Percentiles rank a stretch among this genome's conserved stretches.
These are phyloP conservation scores for Clitopilus passeckerianus DNA, from an alignment of 768 basidiomycete genomes.

Conservation along the genomic window DNA sequence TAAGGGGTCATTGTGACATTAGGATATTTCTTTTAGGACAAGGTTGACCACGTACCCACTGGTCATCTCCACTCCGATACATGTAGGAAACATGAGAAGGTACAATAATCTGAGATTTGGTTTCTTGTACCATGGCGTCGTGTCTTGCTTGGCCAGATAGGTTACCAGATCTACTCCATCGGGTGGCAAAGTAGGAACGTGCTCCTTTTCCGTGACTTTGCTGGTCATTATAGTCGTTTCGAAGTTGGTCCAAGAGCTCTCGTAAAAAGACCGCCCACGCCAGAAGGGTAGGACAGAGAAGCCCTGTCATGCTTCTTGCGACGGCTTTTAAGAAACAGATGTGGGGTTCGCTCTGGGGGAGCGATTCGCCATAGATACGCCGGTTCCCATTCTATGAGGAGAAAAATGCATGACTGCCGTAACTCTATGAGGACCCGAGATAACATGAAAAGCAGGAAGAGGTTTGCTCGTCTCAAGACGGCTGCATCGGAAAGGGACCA, in stretches of 20 bases:
- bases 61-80: constrained; percentile 60
- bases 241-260: neutral
- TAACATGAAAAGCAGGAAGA: neutral
- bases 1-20: constrained; percentile 11
- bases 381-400: neutral
- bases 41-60: constrained; percentile 35
- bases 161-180: constrained; percentile 29
- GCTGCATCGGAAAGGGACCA: neutral
- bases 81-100: constrained; percentile 53
- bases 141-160: constrained; percentile 42
- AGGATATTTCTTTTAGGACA: neutral
- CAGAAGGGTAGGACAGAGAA: neutral
- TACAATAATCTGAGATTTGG: constrained; percentile 54
- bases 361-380: neutral
- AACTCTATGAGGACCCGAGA: neutral
- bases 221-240: constrained; percentile 4
- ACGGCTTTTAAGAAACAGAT: neutral
- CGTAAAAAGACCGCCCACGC: neutral
- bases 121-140: constrained; percentile 57
- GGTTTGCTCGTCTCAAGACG: neutral
- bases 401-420: neutral
- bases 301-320: neutral
- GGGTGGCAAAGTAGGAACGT: neutral
- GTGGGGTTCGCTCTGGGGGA: neutral
- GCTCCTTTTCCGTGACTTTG: constrained; percentile 4